phyloP scores from a whole-genome alignment of 208 protist genomes.

The Wallacemonas sp. region DNA sequence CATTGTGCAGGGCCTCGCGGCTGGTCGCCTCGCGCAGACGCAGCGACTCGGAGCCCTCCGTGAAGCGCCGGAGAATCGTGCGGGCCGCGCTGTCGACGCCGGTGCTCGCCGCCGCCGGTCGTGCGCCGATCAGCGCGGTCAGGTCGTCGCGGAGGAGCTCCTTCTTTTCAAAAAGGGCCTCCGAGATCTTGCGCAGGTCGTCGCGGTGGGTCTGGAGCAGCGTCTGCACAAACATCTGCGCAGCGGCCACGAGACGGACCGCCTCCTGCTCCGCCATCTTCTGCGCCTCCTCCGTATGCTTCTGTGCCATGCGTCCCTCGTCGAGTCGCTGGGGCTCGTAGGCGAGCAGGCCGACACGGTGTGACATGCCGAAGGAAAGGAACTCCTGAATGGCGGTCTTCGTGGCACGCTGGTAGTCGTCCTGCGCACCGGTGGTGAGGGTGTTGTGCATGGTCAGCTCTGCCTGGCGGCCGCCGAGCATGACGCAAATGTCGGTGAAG shows the following conservation, averaged over 20 bases:
- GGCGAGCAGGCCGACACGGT: conserved; percentile 63
- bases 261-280: conserved; percentile 70
- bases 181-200: conserved; percentile 45
- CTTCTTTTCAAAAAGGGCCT: conserved; percentile 59
- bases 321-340: conserved; percentile 76
- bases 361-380: conserved; percentile 83
- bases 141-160: conserved; percentile 80
- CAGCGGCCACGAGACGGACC: conserved; percentile 53
- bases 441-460: conserved; percentile 93
- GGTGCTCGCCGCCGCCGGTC: conserved; percentile 18
- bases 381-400: conserved; percentile 67
- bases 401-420: conserved; percentile 94
- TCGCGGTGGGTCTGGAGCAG: conserved; percentile 52
- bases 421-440: conserved; percentile 89
- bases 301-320: conserved; percentile 79
- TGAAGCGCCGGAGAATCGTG: conserved; percentile 53
- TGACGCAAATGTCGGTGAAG: conserved; percentile 91
- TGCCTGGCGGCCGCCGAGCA: conserved; percentile 95
- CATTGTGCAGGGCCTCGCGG: conserved; percentile 21
- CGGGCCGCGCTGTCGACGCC: conserved; percentile 38
- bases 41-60: conserved; percentile 44
- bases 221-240: conserved; percentile 43
- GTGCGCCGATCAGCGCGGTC: conserved; percentile 52
- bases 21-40: conserved; percentile 31
- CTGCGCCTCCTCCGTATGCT: conserved; percentile 62